Evolutionary conservation across 176 grass and related monocot species (phyloP), one percentile per base, ranked within the genome.

Genomic region (Raddia guianensis): DNA sequence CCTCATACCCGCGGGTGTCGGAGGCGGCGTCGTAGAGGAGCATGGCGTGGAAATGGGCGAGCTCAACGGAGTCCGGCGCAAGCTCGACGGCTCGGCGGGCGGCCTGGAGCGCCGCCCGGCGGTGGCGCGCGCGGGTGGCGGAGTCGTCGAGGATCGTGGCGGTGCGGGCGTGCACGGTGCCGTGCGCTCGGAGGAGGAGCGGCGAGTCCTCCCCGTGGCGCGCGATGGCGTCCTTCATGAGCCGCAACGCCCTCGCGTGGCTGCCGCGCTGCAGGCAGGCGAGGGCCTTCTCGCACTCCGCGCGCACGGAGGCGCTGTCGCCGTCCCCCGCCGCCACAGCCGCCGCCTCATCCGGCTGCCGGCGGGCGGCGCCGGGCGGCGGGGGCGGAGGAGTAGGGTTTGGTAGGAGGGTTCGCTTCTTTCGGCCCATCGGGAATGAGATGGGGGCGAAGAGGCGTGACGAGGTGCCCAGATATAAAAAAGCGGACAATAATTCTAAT

Each of bases 51-150:
- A 98, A 98, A 62, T 91, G 85, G 48, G 96, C 86, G 5, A 95
- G 90, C 86, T 95, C 96, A 72, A 95, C 55, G 10, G 96, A 98
- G 5, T 88, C 77, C 27, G 96, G 96, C 9, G 88, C 87, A 3
- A 98, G 90, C 62, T 91, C 81, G 14, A 83, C 79, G 14, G 92
- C 92, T 50, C 76, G 84, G 57, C 68, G 78, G 11, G 96, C 90
- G 1, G 86, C 83, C 12, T 91, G 79, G 72, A 93, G 50, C 8
- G 96, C 92, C 2, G 75, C 63, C 68, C 67, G 65, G 9, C 86
- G 63, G 82, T 98, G 92, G 47, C 90, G 88, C 72, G 78, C 81
- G 86, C 93, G 93, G 40, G 83, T 71, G 5, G 46, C 67, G 14
- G 86, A 66, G 55, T 98, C 92, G 57, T 94, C 93, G 70, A 98